phyloP scores from a whole-genome alignment of 2,329 filamentous ascomycete genomes.

The Botrytis sinoallii region DNA sequence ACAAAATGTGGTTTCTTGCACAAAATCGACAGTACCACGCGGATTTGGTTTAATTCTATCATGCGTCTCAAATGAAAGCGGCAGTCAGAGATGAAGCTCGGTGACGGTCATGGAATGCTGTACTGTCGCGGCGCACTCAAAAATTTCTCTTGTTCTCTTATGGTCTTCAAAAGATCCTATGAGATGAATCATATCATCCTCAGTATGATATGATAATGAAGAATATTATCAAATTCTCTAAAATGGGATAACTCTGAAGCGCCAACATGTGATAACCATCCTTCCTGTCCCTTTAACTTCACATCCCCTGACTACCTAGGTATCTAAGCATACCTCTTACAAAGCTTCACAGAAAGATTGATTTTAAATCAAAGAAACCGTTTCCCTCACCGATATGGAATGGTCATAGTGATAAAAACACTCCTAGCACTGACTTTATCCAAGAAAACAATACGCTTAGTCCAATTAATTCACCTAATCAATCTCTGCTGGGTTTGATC shows the following conservation, averaged over 20 bases:
- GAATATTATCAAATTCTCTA: neutral
- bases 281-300: neutral
- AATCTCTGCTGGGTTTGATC: too few species aligned
- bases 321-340: too few species aligned
- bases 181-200: rapidly evolving
- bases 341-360: too few species aligned
- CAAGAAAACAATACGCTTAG: too few species aligned
- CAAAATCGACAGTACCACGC: neutral
- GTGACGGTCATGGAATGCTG: neutral
- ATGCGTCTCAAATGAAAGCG: neutral
- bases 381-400: too few species aligned
- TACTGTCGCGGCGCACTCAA: neutral
- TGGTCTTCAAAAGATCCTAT: neutral
- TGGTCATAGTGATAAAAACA: too few species aligned
- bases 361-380: too few species aligned
- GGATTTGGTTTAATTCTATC: neutral
- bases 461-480: too few species aligned
- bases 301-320: too few species aligned
- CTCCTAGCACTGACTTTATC: too few species aligned
- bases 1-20: neutral
- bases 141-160: neutral
- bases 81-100: neutral
- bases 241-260: neutral
- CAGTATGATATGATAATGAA: neutral
- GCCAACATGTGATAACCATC: neutral